Evolutionary conservation across 2,329 filamentous ascomycete genomes (phyloP), one percentile per base, ranked within the genome.

Genomic region (Orbilia javanica): DNA sequence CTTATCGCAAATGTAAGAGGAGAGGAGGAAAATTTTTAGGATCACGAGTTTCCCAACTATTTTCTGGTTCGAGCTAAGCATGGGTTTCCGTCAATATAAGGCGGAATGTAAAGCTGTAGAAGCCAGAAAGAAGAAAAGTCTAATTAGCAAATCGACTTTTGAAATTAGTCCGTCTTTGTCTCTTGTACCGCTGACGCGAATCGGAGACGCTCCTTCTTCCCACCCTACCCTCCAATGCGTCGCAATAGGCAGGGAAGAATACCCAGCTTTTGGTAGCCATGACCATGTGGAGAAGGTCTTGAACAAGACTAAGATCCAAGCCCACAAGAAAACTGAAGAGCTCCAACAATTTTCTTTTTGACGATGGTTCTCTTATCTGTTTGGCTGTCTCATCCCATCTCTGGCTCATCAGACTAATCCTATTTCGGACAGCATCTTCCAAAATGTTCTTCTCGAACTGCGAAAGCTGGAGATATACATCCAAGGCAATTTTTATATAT

Each of bases 331-430:
- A 67, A 46, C 5, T 71, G 66, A 77, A 67, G 73, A 77, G 73
- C 73, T 77, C 73, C 73, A 77, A 39, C 52, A 27, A 27, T 31
- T 70, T 76, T 60, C 46, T 48, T 60, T 55, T 44, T 20, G 42
- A 44, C 4, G 8, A 44, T 18, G n/a, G n/a, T 77, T 66, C 57
- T 39, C 72, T 77, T 77, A 77, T 77, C 73, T 77, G 73, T 70
- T 76, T 77, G 66, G 73, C 46, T 77, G 73, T 77, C 73, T 77
- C 73, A 77, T 77, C 73, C 73, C 73, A 77, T 77, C 73, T 77
- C 63, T 67, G 29, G 72, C 65, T 62, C 73, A 71, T 71, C 73
- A 70, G 62, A 66, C 73, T 71, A 77, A 44, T 52, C 73, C 73
- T 67, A 66, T 71, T 77, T 34, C 50, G 63, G 73, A 44, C 72